These are phyloP conservation scores for Fusarium nygamai DNA, from an alignment of 2,329 filamentous ascomycete species.

Conservation along the genomic window DNA sequence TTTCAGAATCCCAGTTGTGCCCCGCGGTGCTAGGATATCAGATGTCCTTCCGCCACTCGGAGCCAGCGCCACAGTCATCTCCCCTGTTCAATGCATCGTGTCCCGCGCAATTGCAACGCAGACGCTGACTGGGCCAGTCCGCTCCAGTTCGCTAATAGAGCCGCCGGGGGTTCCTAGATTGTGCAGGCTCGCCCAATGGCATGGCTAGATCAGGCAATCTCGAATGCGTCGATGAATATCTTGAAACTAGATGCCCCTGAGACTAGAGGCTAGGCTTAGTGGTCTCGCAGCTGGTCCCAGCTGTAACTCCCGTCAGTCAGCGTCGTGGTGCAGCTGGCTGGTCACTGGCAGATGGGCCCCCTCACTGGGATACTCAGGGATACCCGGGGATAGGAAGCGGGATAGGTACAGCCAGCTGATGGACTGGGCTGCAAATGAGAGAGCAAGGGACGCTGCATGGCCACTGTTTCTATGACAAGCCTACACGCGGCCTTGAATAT, in stretches of 20 bases:
- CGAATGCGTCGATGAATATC: conserved; percentile 23
- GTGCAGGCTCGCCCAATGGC: conserved; percentile 16
- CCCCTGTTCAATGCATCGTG: neutral
- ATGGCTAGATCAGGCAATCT: conserved; percentile 19
- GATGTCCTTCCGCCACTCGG: conserved; percentile 34
- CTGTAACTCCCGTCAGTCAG: neutral
- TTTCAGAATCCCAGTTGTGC: conserved; percentile 30
- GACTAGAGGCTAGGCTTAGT: neutral
- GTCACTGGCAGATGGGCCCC: neutral
- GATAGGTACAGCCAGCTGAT: neutral
- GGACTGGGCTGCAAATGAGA: conserved; percentile 12
- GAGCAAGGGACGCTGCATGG: conserved; percentile 10
- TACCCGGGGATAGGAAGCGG: neutral
- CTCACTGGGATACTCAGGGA: conserved; percentile 11
- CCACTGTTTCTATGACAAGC: conserved; percentile 19
- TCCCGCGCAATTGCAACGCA: conserved; percentile 12
- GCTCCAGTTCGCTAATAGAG: neutral
- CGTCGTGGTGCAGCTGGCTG: neutral
- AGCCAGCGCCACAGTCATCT: conserved; percentile 12
- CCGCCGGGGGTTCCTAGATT: conserved; percentile 4
- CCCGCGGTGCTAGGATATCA: conserved; percentile 13
- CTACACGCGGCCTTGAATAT: conserved; percentile 21
- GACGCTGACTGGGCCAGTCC: conserved; percentile 9
- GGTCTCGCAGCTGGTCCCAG: conserved; percentile 15
- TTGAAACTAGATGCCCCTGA: conserved; percentile 36